Evolutionary conservation across 257 asterid species (phyloP).

Genomic region (Cordia subcordata): DNA sequence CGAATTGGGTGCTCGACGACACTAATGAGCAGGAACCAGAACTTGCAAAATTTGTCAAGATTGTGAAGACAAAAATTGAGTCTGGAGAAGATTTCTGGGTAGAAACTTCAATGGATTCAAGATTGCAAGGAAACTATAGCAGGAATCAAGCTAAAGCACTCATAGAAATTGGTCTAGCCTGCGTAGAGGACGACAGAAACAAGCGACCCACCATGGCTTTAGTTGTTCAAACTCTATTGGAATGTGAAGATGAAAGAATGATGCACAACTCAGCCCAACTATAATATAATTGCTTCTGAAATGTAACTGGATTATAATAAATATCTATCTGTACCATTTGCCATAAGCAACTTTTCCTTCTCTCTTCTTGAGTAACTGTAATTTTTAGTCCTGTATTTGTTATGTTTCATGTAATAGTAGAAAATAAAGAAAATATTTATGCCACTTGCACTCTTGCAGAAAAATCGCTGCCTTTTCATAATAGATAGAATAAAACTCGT

Average conservation of each 20-base stretch:
- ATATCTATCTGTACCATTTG: too few species aligned
- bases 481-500: too few species aligned
- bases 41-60: slow-evolving; percentile 26
- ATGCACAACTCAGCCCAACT: not conserved
- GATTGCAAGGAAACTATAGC: slow-evolving; percentile 47
- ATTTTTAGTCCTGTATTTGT: not conserved
- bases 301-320: not conserved
- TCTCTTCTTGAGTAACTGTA: not conserved
- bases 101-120: slow-evolving; percentile 49
- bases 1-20: slow-evolving; percentile 38
- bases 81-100: slow-evolving; percentile 31
- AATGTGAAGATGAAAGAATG: slow-evolving; percentile 23
- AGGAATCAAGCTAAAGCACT: slow-evolving; percentile 40
- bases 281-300: not conserved
- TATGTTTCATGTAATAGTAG: too few species aligned
- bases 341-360: not conserved
- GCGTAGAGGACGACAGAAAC: slow-evolving; percentile 60
- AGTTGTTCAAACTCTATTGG: slow-evolving; percentile 48
- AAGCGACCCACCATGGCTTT: slow-evolving; percentile 67
- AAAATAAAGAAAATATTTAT: too few species aligned
- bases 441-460: too few species aligned
- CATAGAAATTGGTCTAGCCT: slow-evolving; percentile 40
- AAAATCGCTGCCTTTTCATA: too few species aligned
- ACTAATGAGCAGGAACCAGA: slow-evolving; percentile 24
- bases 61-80: slow-evolving; percentile 16